Conservation (phyloP, 2,329 filamentous ascomycete genomes). For the Aspergillus chevalieri region DNA sequence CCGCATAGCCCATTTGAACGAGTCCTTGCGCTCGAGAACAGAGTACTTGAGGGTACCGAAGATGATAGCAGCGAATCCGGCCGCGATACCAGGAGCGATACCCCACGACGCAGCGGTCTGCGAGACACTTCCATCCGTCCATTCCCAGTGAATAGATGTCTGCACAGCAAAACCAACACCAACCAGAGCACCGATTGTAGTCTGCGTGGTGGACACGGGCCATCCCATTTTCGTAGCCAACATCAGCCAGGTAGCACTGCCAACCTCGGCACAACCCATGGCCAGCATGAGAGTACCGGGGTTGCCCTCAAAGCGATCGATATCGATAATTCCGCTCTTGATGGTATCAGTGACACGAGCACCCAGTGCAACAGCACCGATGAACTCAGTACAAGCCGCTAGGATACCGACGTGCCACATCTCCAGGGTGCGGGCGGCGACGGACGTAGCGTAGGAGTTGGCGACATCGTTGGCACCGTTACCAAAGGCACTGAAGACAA, state of each 20-base stretch:
- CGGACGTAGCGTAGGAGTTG: slow-evolving; percentile 50
- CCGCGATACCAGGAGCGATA: slow-evolving; percentile 46
- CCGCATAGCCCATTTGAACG: slow-evolving; percentile 46
- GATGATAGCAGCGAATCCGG: slow-evolving; percentile 44
- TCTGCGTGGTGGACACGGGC: slow-evolving; percentile 40
- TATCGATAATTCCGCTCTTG: slow-evolving; percentile 40
- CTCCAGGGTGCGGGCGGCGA: slow-evolving; percentile 47
- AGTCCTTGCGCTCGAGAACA: slow-evolving; percentile 45
- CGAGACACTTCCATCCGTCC: slow-evolving; percentile 41
- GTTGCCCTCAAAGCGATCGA: slow-evolving; percentile 29
- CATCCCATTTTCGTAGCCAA: slow-evolving; percentile 30
- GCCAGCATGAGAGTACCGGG: slow-evolving; percentile 35
- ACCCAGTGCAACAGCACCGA: slow-evolving; percentile 49
- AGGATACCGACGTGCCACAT: slow-evolving; percentile 49
- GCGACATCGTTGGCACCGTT: slow-evolving; percentile 44
- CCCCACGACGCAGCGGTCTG: slow-evolving; percentile 45
- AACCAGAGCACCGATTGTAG: slow-evolving; percentile 32
- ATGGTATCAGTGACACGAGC: slow-evolving; percentile 40
- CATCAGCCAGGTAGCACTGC: slow-evolving; percentile 33
- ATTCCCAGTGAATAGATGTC: slow-evolving; percentile 23
- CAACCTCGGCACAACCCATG: slow-evolving; percentile 32
- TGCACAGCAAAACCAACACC: slow-evolving; percentile 22
- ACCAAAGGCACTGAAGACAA: slow-evolving; percentile 23
- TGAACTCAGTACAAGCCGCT: slow-evolving; percentile 45
- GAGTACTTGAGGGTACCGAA: slow-evolving; percentile 46